Conservation (phyloP, 2,329 filamentous ascomycete species). For the Raffaelea deltoideospora region DNA sequence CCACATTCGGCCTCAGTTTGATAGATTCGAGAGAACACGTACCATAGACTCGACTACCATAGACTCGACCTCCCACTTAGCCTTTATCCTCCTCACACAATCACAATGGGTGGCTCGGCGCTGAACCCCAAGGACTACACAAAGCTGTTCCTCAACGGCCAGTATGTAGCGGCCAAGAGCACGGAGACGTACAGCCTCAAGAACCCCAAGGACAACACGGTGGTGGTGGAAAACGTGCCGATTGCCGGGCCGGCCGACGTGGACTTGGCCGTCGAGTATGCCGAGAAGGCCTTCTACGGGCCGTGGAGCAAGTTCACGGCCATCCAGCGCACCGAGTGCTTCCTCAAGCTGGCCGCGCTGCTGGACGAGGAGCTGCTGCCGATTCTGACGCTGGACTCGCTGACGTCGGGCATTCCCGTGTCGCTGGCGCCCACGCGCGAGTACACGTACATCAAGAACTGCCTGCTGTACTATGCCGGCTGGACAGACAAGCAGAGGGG, state of each 20-base stretch:
- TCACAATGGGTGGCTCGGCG: constrained; percentile 1
- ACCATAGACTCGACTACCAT: no score
- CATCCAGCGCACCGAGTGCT: background rate
- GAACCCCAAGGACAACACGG: constrained; percentile 1
- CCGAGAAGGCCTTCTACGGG: background rate
- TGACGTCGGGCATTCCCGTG: constrained; percentile 21
- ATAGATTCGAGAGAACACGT: no score
- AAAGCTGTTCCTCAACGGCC: constrained; percentile 1
- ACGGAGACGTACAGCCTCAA: background rate
- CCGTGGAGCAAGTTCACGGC: background rate
- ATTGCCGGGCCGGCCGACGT: background rate
- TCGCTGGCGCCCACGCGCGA: background rate
- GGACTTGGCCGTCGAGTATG: background rate
- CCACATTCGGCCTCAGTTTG: no score
- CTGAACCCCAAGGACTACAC: background rate
- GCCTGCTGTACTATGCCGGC: constrained; percentile 12
- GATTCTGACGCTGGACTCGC: constrained; percentile 27
- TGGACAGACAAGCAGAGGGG: constrained; percentile 23
- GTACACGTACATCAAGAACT: constrained; percentile 34
- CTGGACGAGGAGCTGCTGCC: background rate
- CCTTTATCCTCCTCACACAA: background rate
- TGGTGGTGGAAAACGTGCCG: background rate
- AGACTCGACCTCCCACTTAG: no score
- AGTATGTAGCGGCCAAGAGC: background rate
- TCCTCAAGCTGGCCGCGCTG: background rate